These are phyloP conservation scores for Actinomortierella ambigua DNA, from an alignment of 371 early-diverging fungal species.

Conservation along the genomic window DNA sequence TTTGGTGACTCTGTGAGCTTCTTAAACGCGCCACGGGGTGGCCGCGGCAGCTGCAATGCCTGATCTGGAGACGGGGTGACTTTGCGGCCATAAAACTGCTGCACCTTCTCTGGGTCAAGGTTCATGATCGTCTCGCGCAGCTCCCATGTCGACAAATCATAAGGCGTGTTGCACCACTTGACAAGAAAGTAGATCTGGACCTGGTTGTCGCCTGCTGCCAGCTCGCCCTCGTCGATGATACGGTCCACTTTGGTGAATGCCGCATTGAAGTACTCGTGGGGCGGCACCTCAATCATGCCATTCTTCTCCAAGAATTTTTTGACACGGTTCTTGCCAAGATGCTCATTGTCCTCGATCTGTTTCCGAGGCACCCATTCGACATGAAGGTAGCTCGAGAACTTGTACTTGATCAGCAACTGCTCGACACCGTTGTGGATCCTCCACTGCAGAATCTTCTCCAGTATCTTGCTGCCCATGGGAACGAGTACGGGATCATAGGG, in stretches of 20 bases:
- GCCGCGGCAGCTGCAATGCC: conserved; percentile 55
- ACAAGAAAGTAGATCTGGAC: conserved; percentile 79
- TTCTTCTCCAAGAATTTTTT: conserved; percentile 78
- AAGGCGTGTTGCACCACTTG: conserved; percentile 93
- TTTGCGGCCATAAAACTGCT: conserved; percentile 53
- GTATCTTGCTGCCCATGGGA: conserved; percentile 71
- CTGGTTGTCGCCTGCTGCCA: conserved; percentile 56
- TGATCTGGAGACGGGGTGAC: conserved; percentile 54
- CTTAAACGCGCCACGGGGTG: conserved; percentile 58
- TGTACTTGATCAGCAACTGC: conserved; percentile 72
- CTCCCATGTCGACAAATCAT: conserved; percentile 93
- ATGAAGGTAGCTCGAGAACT: conserved; percentile 78
- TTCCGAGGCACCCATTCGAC: conserved; percentile 81
- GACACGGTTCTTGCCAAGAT: conserved; percentile 78
- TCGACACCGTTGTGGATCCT: conserved; percentile 53
- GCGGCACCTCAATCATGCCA: conserved; percentile 25
- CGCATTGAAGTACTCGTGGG: conserved; percentile 61
- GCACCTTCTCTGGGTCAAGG: conserved; percentile 53
- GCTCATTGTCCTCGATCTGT: conserved; percentile 66
- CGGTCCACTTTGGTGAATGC: conserved; percentile 71
- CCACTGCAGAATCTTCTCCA: conserved; percentile 74
- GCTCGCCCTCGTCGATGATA: conserved; percentile 86
- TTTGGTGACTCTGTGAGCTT: conserved; percentile 68
- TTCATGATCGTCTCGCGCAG: conserved; percentile 64
- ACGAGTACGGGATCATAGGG: conserved; percentile 70